phyloP scores from a whole-genome alignment of 257 asterid genomes.

The Anisodus tanguticus region DNA sequence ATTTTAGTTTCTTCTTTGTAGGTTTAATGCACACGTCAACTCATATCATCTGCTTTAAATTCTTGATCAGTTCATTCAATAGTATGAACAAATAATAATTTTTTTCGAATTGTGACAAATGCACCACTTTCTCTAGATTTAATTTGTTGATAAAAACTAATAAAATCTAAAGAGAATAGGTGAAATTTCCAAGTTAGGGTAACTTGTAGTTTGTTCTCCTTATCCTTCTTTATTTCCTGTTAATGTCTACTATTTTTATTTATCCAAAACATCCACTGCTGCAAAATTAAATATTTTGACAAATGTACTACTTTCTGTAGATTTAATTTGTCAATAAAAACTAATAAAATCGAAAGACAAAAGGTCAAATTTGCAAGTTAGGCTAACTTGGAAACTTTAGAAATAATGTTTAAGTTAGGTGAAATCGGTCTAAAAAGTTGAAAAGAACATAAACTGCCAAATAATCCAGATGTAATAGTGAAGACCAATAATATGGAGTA shows the following conservation, averaged over 20 bases:
- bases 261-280: no score
- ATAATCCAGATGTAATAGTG: background rate
- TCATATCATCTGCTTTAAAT: no score
- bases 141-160: conserved; percentile 6
- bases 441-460: background rate
- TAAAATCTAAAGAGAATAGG: background rate
- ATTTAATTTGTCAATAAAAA: background rate
- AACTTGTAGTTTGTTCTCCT: background rate
- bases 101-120: background rate
- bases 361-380: conserved; percentile 21
- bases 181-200: conserved; percentile 22
- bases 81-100: no score
- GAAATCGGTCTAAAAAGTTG: background rate
- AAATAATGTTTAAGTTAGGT: conserved; percentile 15
- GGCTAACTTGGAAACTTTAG: background rate
- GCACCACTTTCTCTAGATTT: background rate
- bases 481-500: background rate
- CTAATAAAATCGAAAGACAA: background rate
- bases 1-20: no score
- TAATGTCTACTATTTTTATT: no score
- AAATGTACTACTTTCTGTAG: background rate
- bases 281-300: no score
- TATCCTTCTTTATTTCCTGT: no score
- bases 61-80: no score
- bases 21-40: no score